Conservation (phyloP, 805 yeast genomes). For the Yamadazyma takamatsuzukensis region DNA sequence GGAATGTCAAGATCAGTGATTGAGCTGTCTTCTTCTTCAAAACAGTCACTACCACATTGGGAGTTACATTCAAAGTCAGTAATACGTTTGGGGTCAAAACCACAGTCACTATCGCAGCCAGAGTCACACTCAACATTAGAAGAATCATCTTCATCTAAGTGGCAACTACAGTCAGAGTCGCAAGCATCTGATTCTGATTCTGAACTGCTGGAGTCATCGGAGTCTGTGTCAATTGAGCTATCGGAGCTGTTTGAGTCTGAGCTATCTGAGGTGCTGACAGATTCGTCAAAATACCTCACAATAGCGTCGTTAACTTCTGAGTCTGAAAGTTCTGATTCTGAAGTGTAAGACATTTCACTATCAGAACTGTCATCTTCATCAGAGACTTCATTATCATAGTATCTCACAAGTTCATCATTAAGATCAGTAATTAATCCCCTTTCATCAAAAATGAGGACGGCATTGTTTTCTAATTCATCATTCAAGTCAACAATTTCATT, state of each 20-base stretch:
- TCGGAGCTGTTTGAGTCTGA: too few species aligned
- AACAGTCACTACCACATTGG: constrained; percentile 11
- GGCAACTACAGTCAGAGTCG: constrained; percentile 1
- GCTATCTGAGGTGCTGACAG: constrained; percentile 8
- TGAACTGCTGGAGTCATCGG: constrained; percentile 5
- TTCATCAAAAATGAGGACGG: constrained; percentile 20
- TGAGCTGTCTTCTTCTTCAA: constrained; percentile 14
- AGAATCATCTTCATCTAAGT: not conserved
- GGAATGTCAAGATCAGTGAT: constrained; percentile 20
- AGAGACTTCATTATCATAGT: constrained; percentile 19
- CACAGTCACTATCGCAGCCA: constrained; percentile 2
- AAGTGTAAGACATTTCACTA: constrained; percentile 13
- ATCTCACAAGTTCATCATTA: constrained; percentile 28
- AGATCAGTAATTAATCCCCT: constrained; percentile 23
- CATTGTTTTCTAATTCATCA: constrained; percentile 33
- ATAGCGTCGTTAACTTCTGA: constrained; percentile 3
- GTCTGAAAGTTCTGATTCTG: constrained; percentile 12
- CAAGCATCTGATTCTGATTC: constrained; percentile 3
- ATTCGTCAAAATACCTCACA: constrained; percentile 9
- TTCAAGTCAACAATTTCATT: constrained; percentile 24
- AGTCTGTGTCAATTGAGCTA: constrained; percentile 1
- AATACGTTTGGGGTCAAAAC: constrained; percentile 13
- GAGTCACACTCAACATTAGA: constrained; percentile 5
- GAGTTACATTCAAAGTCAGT: constrained; percentile 14
- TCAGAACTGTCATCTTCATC: constrained; percentile 7